phyloP scores from a whole-genome alignment of 352 stramenopile species.

The Phytophthora macrochlamydospora region DNA sequence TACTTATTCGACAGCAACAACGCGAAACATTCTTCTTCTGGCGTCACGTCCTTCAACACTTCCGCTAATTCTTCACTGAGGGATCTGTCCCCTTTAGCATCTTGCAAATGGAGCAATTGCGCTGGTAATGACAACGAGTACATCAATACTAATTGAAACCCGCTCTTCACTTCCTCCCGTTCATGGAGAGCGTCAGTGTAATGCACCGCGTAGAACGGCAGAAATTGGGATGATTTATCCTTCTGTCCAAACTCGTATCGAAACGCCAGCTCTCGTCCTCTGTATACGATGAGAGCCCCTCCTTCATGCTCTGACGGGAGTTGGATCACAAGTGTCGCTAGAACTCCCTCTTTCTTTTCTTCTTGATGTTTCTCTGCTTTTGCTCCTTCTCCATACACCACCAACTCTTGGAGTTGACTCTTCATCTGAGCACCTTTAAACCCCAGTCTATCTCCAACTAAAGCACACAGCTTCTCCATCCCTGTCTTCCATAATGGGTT shows the following conservation, averaged over 20 bases:
- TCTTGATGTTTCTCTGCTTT: slow-evolving; percentile 49
- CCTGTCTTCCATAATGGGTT: slow-evolving; percentile 7
- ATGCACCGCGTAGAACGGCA: slow-evolving; percentile 19
- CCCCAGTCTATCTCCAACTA: slow-evolving; percentile 5
- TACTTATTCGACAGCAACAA: slow-evolving; percentile 25
- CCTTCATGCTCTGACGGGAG: slow-evolving; percentile 28
- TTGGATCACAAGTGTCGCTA: slow-evolving; percentile 47
- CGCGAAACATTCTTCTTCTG: slow-evolving; percentile 9
- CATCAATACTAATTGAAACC: slow-evolving; percentile 1
- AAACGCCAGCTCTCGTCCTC: slow-evolving; percentile 5
- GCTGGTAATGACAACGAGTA: slow-evolving; percentile 8
- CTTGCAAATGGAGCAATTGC: slow-evolving; percentile 6
- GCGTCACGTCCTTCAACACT: slow-evolving; percentile 3
- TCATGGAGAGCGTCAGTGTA: slow-evolving; percentile 16
- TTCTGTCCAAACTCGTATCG: slow-evolving; percentile 27
- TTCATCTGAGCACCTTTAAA: slow-evolving; percentile 12
- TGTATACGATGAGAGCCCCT: slow-evolving; percentile 21
- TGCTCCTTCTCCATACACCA: slow-evolving; percentile 47
- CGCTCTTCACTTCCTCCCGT: slow-evolving; percentile 16
- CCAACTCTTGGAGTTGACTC: slow-evolving; percentile 45
- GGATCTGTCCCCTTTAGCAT: slow-evolving; percentile 1
- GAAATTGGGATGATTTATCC: background rate
- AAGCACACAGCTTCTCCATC: slow-evolving; percentile 6
- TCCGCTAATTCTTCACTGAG: slow-evolving; percentile 10
- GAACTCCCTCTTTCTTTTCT: slow-evolving; percentile 58